These are phyloP conservation scores for Rhytidiadelphus loreus DNA, from an alignment of 225 moss, liverwort and hornwort species.

Conservation along the genomic window DNA sequence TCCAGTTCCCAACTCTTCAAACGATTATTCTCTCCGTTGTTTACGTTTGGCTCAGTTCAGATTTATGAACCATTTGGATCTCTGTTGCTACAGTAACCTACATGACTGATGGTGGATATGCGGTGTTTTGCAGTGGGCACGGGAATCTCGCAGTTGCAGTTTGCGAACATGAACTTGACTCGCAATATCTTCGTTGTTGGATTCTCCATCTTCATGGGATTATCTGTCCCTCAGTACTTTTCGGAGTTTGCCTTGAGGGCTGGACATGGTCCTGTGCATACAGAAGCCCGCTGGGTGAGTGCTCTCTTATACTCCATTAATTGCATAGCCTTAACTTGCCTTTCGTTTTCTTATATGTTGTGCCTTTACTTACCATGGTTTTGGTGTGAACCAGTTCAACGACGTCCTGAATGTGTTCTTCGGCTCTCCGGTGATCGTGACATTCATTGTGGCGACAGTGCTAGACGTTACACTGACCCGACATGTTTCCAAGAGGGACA, in stretches of 20 bases:
- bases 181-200: constrained; percentile 83
- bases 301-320: neutral
- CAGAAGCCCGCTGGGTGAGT: constrained; percentile 65
- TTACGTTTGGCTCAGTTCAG: neutral
- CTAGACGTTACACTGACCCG: constrained; percentile 55
- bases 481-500: constrained; percentile 63
- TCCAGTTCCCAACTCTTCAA: neutral
- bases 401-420: constrained; percentile 74
- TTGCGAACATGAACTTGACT: constrained; percentile 74
- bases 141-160: constrained; percentile 74
- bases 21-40: neutral
- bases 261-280: constrained; percentile 79
- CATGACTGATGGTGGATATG: neutral
- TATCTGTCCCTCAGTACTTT: constrained; percentile 82
- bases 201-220: constrained; percentile 67
- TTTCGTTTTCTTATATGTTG: neutral
- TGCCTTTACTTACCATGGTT: neutral
- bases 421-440: constrained; percentile 53
- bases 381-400: constrained; percentile 58
- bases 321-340: neutral
- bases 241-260: constrained; percentile 49
- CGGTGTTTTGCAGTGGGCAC: constrained; percentile 44
- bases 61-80: neutral
- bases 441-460: constrained; percentile 63
- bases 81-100: neutral